Conservation (phyloP, 192 early-diverging fungal genomes). For the Coemansia asiatica region DNA sequence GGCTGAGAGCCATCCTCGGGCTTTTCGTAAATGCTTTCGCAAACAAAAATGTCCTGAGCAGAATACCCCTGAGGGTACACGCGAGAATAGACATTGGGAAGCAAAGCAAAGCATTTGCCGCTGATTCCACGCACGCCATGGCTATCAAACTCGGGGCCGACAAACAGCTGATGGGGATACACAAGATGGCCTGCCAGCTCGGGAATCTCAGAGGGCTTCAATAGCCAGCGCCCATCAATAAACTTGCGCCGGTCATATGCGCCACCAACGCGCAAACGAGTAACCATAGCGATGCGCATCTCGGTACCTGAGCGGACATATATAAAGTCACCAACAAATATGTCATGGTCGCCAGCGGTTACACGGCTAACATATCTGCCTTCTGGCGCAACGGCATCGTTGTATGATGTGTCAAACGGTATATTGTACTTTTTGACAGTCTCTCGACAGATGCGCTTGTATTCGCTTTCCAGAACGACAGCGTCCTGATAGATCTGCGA, state of each 20-base stretch:
- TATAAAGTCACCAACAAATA: constrained; percentile 53
- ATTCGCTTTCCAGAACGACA: constrained; percentile 35
- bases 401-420: constrained; percentile 49
- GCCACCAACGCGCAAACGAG: constrained; percentile 38
- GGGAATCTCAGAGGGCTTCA: constrained; percentile 52
- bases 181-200: constrained; percentile 43
- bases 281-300: constrained; percentile 48
- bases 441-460: constrained; percentile 36
- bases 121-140: constrained; percentile 41
- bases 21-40: constrained; percentile 43
- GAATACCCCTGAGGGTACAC: constrained; percentile 49
- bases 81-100: constrained; percentile 44
- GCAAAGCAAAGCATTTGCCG: constrained; percentile 49
- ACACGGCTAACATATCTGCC: constrained; percentile 45
- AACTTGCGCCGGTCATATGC: constrained; percentile 46
- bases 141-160: constrained; percentile 35
- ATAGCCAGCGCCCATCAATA: constrained; percentile 51
- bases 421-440: constrained; percentile 34
- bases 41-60: constrained; percentile 43
- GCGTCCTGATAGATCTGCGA: constrained; percentile 86
- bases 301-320: constrained; percentile 30
- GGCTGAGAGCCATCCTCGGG: constrained; percentile 8
- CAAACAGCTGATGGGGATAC: constrained; percentile 54
- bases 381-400: constrained; percentile 31
- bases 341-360: constrained; percentile 39